A percentile compares a stretch with the other conserved stretches of the same genome.
Conservation (phyloP, 139 green algal species). For the Chlamydomonas sp. region DNA sequence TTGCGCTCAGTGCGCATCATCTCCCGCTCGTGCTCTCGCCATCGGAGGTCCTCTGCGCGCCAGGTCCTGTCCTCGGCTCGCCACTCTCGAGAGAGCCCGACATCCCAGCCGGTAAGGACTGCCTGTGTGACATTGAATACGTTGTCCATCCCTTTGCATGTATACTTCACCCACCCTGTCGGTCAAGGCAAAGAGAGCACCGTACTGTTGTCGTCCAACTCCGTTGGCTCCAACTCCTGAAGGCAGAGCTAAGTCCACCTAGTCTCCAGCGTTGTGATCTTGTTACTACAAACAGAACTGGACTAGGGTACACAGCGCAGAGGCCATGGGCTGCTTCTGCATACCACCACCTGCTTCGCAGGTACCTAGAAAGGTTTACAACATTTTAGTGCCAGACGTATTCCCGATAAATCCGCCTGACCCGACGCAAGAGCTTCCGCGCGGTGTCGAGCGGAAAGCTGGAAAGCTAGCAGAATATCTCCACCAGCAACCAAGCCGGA, state of each 20-base stretch:
- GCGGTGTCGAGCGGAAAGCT: conserved; percentile 53
- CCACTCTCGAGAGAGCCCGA: conserved; percentile 47
- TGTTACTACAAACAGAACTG: too few relatives aligned
- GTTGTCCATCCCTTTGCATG: conserved; percentile 1
- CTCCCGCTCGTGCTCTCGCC: conserved; percentile 46
- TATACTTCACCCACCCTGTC: too few relatives aligned
- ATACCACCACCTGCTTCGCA: conserved; percentile 64
- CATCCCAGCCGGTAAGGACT: conserved; percentile 66
- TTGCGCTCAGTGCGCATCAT: background rate
- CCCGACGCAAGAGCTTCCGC: conserved; percentile 46
- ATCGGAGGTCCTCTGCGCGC: conserved; percentile 61
- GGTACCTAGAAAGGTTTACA: conserved; percentile 69
- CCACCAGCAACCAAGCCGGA: conserved; percentile 57
- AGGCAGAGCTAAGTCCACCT: too few relatives aligned
- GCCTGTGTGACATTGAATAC: conserved; percentile 48
- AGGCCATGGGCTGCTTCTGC: conserved; percentile 38
- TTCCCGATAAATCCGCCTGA: conserved; percentile 51
- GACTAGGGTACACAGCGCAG: too few relatives aligned
- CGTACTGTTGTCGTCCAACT: too few relatives aligned
- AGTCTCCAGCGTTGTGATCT: too few relatives aligned
- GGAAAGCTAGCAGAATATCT: conserved; percentile 75
- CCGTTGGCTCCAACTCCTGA: too few relatives aligned
- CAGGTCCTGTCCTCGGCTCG: conserved; percentile 66
- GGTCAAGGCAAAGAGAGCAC: too few relatives aligned
- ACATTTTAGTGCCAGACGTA: conserved; percentile 62